Percentiles rank a stretch among this genome's conserved stretches.
These are phyloP conservation scores for Ustilago shanxiensis DNA, from an alignment of 1,284 basidiomycete species.

Conservation along the genomic window DNA sequence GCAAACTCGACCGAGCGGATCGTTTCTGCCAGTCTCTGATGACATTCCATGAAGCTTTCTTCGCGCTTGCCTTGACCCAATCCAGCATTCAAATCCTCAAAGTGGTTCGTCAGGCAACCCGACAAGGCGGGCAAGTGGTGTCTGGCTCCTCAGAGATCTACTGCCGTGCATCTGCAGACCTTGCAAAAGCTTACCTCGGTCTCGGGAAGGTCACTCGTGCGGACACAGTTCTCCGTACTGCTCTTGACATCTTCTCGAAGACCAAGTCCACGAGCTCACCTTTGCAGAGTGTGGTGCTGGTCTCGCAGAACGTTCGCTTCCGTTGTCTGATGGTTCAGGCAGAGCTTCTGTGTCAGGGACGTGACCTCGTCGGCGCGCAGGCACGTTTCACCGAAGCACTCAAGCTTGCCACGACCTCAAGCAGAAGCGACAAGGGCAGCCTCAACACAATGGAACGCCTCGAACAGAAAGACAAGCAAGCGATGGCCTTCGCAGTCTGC, in stretches of 20 bases:
- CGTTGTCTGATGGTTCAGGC: constrained; percentile 43
- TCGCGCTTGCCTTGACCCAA: constrained; percentile 40
- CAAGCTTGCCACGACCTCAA: constrained; percentile 24
- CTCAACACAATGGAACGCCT: constrained; percentile 37
- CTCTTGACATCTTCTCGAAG: constrained; percentile 12
- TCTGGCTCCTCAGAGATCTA: constrained; percentile 30
- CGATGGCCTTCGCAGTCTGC: constrained; percentile 33
- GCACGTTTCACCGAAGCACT: constrained; percentile 37
- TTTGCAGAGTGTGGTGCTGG: constrained; percentile 17
- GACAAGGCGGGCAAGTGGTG: constrained; percentile 9
- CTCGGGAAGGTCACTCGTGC: constrained; percentile 45
- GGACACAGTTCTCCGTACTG: constrained; percentile 26
- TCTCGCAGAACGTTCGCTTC: constrained; percentile 42
- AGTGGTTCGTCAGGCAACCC: constrained; percentile 34
- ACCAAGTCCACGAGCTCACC: constrained; percentile 6
- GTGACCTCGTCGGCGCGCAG: constrained; percentile 29
- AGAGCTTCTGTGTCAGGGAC: constrained; percentile 25
- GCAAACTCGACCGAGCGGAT: constrained; percentile 26
- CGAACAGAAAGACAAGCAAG: constrained; percentile 39
- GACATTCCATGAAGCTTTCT: constrained; percentile 42
- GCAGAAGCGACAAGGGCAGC: constrained; percentile 17
- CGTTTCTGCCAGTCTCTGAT: constrained; percentile 44
- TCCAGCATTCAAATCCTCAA: constrained; percentile 51
- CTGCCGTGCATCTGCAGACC: constrained; percentile 37
- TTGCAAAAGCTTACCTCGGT: constrained; percentile 31